Base-by-base conservation (phyloP, 106 monocot species). In the Dendrobium chrysotoxum region DNA sequence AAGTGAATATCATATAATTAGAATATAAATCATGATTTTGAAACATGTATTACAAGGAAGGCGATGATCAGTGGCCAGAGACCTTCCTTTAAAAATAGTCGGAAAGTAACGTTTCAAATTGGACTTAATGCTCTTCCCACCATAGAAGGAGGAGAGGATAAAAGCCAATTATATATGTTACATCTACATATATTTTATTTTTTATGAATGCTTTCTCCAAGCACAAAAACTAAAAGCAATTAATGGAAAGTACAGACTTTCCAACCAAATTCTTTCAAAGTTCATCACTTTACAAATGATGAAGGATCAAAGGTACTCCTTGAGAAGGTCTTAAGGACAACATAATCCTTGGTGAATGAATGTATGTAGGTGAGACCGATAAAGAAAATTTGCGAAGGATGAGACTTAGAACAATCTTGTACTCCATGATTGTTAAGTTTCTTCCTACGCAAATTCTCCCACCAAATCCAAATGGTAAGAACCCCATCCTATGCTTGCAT, bases 401-500 rank as follows among this genome's bases (percentile, higher is more conserved):
- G 61, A 88, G 74, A 39, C 81, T 78, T 9, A 96, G 45, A 40
- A 90, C 91, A 16, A 93, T 78, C 87, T 91, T 91, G 78, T 85
- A 88, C 88, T 96, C 93, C 65, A 83, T 82, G 53, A 66, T 54
- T 1, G 91, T 82, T 2, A 96, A 80, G 83, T 91, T 93, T 70
- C 85, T 80, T 13, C 93, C 96, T 2, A 96, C 58, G 81, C 96
- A 96, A 0, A 90, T 28, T 82, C 93, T 82, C 16, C 84, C 90
- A 0, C 91, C 93, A 50, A 90, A 87, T 0, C 96, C 96, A 66
- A 96, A 96, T 12, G 93, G 93, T 12, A 91, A 4, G 85, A 81
- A 96, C 10, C 91, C 91, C 89, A 93, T 83, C 77, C 88, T 72
- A 75, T 96, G 93, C 78, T 64, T 85, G 90, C 93, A 93, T 18